Evolutionary conservation across 257 asterid genomes (phyloP).

Genomic region (Handroanthus guayacan): DNA sequence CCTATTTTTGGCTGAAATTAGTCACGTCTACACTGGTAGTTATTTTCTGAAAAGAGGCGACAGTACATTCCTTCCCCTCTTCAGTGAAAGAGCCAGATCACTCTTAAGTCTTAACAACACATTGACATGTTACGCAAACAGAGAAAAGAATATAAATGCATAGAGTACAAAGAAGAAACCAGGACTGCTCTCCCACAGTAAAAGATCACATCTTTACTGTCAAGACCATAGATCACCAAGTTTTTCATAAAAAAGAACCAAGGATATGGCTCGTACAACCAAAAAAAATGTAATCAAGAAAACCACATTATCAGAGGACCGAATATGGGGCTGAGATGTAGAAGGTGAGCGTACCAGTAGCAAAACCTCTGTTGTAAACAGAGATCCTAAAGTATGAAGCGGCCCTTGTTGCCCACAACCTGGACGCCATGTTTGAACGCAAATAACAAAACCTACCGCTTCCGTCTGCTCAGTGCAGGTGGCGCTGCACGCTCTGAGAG

Average conservation of each 20-base stretch:
- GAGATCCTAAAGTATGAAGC: slow-evolving; percentile 33
- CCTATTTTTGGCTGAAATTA: not conserved
- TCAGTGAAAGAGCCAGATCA: no score
- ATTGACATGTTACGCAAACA: not conserved
- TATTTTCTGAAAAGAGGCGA: not conserved
- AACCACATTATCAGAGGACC: not conserved
- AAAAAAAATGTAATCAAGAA: not conserved
- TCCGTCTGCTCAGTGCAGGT: not conserved
- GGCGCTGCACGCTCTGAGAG: not conserved
- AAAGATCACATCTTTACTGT: slow-evolving; percentile 16
- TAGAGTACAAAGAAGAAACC: not conserved
- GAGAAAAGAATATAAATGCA: not conserved
- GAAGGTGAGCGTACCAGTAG: slow-evolving; percentile 19
- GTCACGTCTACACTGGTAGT: not conserved
- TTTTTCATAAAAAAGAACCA: not conserved
- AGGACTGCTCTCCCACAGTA: not conserved
- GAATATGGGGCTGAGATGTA: not conserved
- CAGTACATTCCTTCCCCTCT: no score
- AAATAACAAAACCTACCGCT: not conserved
- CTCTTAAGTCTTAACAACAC: no score
- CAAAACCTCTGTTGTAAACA: slow-evolving; percentile 19
- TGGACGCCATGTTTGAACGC: slow-evolving; percentile 25
- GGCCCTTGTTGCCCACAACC: slow-evolving; percentile 27
- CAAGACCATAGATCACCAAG: not conserved
- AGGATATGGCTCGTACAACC: not conserved